These are phyloP conservation scores for Arachnomyces sp. DNA, from an alignment of 2,329 filamentous ascomycete genomes.

Conservation along the genomic window DNA sequence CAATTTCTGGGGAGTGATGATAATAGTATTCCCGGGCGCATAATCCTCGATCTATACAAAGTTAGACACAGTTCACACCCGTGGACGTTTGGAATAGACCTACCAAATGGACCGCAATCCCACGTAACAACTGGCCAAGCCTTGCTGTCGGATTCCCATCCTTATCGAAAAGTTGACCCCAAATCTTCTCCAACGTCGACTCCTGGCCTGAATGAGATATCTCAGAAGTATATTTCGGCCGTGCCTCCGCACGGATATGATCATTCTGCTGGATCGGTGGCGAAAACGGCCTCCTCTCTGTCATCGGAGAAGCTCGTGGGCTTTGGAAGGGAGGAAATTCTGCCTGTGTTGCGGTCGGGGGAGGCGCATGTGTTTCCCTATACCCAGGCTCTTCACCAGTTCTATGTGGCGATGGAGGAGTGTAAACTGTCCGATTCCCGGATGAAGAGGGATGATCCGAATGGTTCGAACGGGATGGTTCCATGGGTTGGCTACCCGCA, in stretches of 20 bases:
- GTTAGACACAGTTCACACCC: conserved; percentile 1
- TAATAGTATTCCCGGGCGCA: conserved; percentile 57
- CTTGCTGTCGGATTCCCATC: conserved; percentile 59
- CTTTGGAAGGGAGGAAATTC: conserved; percentile 14
- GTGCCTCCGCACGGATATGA: conserved; percentile 22
- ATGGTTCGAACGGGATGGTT: conserved; percentile 27
- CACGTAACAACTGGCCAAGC: conserved; percentile 62
- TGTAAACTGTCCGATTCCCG: conserved; percentile 39
- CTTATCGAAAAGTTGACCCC: conserved; percentile 65
- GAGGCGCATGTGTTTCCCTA: conserved; percentile 17
- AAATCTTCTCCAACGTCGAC: conserved; percentile 61
- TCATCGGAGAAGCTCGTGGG: conserved; percentile 16
- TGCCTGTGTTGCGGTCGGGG: conserved; percentile 17
- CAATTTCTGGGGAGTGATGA: conserved; percentile 70
- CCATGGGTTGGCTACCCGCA: conserved; percentile 16
- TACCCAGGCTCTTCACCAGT: conserved; percentile 13
- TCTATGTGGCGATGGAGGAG: conserved; percentile 46
- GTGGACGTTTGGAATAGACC: conserved; percentile 17
- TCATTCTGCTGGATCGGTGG: conserved; percentile 29
- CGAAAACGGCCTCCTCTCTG: conserved; percentile 24
- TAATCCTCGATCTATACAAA: conserved; percentile 58
- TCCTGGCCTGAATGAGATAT: conserved; percentile 39
- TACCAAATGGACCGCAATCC: conserved; percentile 67
- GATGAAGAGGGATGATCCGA: conserved; percentile 35
- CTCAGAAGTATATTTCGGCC: conserved; percentile 31